phyloP scores from a whole-genome alignment of 176 grass and related monocot species.

The Thinopyrum elongatum region DNA sequence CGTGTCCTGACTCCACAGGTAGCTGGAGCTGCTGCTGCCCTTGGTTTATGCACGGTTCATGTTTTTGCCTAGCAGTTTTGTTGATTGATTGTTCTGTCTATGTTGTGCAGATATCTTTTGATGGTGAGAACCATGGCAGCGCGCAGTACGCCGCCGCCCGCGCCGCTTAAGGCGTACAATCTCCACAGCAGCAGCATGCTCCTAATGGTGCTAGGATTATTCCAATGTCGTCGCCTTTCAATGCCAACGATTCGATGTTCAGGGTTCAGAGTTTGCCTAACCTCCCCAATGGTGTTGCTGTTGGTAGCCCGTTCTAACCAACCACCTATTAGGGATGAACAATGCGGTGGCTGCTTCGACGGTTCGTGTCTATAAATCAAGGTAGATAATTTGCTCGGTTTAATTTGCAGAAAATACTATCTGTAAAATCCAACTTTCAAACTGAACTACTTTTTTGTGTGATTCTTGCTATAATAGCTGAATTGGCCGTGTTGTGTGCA shows the following conservation, averaged over 20 bases:
- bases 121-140: constrained; percentile 24
- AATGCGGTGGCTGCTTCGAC: constrained; percentile 19
- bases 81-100: not conserved
- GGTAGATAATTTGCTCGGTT: constrained; percentile 31
- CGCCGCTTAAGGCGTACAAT: not conserved
- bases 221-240: constrained; percentile 47
- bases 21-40: not conserved
- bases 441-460: no score
- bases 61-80: not conserved
- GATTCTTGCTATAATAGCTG: no score
- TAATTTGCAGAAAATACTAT: not conserved
- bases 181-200: constrained; percentile 12
- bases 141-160: constrained; percentile 21
- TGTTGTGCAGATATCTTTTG: constrained; percentile 39
- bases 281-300: constrained; percentile 20
- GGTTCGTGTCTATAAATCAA: constrained; percentile 41
- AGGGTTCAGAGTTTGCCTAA: constrained; percentile 53
- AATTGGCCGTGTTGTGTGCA: no score
- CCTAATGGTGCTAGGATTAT: constrained; percentile 44
- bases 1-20: constrained; percentile 57
- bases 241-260: constrained; percentile 42
- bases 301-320: constrained; percentile 35
- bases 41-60: not conserved
- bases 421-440: not conserved
- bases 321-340: constrained; percentile 32